These are phyloP conservation scores for Ensete glaucum DNA, from an alignment of 176 grass and related monocot species.

Conservation along the genomic window DNA sequence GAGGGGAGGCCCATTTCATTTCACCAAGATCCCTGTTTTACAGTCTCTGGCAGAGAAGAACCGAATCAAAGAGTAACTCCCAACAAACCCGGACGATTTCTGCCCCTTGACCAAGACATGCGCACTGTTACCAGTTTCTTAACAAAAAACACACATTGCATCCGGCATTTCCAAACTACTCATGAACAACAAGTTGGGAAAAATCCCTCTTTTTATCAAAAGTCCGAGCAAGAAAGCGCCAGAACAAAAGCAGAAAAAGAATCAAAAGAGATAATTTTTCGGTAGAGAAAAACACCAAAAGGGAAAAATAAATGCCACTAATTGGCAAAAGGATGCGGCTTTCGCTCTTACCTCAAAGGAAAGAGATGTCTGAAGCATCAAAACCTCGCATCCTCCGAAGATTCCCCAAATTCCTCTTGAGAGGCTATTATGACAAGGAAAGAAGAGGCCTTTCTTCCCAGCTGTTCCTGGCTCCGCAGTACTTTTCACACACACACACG, in stretches of 20 bases:
- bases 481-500: too few relatives aligned
- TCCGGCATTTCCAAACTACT: neutral
- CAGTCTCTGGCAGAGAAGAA: neutral
- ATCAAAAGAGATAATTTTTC: neutral
- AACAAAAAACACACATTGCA: neutral
- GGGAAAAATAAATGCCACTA: neutral
- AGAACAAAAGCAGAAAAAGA: neutral
- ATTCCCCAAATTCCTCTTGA: neutral
- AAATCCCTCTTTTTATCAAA: neutral
- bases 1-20: neutral
- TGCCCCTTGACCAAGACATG: neutral
- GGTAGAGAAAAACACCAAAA: neutral
- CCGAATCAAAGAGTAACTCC: conserved; percentile 1
- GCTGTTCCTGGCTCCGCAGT: neutral
- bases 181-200: neutral
- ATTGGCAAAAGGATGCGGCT: neutral
- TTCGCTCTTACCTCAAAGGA: neutral
- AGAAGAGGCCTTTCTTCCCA: neutral
- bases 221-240: neutral
- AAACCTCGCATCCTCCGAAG: neutral
- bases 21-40: conserved; percentile 4
- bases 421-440: neutral
- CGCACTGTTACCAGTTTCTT: neutral
- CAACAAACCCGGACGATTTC: conserved; percentile 8
- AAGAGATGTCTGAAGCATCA: neutral